These are phyloP conservation scores for Blastobotrys robertii DNA, from an alignment of 805 yeast species.

Conservation along the genomic window DNA sequence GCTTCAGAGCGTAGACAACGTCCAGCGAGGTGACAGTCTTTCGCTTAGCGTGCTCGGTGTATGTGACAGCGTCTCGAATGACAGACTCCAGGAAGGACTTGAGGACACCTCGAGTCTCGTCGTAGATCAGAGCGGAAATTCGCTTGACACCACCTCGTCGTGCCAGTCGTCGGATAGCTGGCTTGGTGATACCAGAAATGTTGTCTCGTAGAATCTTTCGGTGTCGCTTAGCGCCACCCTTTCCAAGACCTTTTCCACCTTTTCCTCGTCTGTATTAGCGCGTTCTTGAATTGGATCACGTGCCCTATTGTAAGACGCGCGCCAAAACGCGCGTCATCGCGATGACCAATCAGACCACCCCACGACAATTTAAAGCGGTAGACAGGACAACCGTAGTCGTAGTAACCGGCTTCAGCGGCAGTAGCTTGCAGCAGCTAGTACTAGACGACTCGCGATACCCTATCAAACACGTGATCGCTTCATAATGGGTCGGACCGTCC, in stretches of 20 bases:
- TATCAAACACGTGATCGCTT: too few species aligned
- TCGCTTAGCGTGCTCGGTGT: conserved; percentile 99
- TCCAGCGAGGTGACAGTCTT: conserved; percentile 98
- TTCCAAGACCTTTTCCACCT: conserved; percentile 99
- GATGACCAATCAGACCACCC: neutral
- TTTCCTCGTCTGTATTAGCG: conserved; percentile 97
- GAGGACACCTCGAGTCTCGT: conserved; percentile 94
- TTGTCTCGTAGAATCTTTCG: conserved; percentile 98
- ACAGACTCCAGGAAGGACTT: conserved; percentile 94
- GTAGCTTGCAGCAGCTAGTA: neutral
- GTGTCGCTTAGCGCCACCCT: conserved; percentile 99
- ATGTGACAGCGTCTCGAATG: conserved; percentile 97
- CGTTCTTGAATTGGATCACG: neutral
- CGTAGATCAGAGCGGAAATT: conserved; percentile 96
- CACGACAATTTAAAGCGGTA: too few species aligned
- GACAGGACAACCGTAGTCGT: too few species aligned
- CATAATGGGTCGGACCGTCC: too few species aligned
- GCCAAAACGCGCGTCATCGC: neutral
- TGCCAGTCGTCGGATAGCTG: conserved; percentile 98
- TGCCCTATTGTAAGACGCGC: neutral
- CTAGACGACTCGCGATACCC: neutral
- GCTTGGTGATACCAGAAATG: conserved; percentile 99
- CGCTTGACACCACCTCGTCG: conserved; percentile 99
- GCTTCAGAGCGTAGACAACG: conserved; percentile 97
- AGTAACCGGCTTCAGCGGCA: neutral